These are phyloP conservation scores for Cadophora sp. DNA, from an alignment of 2,329 filamentous ascomycete species.

Conservation along the genomic window DNA sequence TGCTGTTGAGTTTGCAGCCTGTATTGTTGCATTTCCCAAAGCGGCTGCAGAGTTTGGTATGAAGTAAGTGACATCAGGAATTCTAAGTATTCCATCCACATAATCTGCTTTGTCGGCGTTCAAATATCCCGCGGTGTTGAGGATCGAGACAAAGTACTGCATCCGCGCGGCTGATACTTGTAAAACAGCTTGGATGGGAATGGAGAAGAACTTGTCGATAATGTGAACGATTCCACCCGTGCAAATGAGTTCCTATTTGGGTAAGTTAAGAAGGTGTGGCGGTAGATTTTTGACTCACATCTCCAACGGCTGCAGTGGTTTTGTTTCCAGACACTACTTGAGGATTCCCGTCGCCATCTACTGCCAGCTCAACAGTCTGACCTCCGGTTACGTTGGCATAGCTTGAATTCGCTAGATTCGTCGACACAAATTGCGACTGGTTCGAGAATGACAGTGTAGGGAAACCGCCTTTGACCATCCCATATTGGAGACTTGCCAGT, in stretches of 20 bases:
- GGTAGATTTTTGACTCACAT: slow-evolving; percentile 21
- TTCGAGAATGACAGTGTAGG: slow-evolving; percentile 29
- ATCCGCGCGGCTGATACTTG: slow-evolving; percentile 27
- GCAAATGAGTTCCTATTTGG: slow-evolving; percentile 56
- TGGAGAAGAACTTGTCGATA: slow-evolving; percentile 54
- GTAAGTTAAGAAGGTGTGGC: background rate
- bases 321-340: slow-evolving; percentile 30
- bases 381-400: slow-evolving; percentile 38
- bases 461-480: slow-evolving; percentile 32
- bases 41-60: slow-evolving; percentile 36
- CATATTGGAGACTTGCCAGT: slow-evolving; percentile 34
- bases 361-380: slow-evolving; percentile 32
- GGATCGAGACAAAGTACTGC: slow-evolving; percentile 33
- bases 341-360: slow-evolving; percentile 21
- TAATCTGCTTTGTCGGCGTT: slow-evolving; percentile 26
- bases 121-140: slow-evolving; percentile 28
- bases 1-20: slow-evolving; percentile 28
- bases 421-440: slow-evolving; percentile 32
- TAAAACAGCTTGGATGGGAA: slow-evolving; percentile 46
- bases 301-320: slow-evolving; percentile 24
- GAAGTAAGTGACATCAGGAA: slow-evolving; percentile 37
- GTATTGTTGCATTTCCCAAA: slow-evolving; percentile 26
- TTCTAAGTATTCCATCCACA: slow-evolving; percentile 25
- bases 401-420: slow-evolving; percentile 25
- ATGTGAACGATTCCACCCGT: slow-evolving; percentile 62